Conservation (phyloP, 176 grass and related monocot genomes). For the Carex littledalei region DNA sequence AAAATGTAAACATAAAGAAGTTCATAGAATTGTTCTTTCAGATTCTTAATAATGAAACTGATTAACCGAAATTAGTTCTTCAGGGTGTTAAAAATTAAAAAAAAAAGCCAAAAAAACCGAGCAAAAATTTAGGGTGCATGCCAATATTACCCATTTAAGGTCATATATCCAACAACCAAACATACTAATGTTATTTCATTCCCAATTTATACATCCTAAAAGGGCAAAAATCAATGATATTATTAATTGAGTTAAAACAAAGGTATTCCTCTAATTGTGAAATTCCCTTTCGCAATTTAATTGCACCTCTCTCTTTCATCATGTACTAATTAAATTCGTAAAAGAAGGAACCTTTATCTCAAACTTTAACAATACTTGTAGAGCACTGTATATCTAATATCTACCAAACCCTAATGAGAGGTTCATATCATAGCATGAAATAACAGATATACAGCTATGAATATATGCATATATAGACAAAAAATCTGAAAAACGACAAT, state of each 20-base stretch:
- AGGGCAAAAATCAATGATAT: not conserved
- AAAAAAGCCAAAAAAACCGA: not conserved
- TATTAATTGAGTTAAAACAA: not conserved
- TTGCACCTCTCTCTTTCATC: not conserved
- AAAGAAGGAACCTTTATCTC: not conserved
- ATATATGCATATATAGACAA: not conserved
- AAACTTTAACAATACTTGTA: slow-evolving; percentile 13
- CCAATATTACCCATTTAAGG: not conserved
- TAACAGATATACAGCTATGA: not conserved
- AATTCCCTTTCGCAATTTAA: not conserved
- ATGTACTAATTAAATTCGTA: slow-evolving; percentile 3
- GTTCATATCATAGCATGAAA: not conserved
- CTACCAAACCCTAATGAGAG: not conserved
- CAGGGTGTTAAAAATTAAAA: not conserved
- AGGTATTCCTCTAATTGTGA: not conserved
- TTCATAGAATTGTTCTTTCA: not conserved
- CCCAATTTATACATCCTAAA: not conserved
- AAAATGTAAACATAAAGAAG: not conserved
- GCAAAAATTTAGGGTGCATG: not conserved
- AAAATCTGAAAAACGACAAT: too few relatives aligned
- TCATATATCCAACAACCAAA: not conserved
- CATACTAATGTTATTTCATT: not conserved
- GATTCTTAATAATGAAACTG: not conserved
- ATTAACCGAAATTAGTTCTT: not conserved
- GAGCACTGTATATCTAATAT: not conserved